A percentile compares a stretch with the other conserved stretches of the same genome.
These are phyloP conservation scores for Malassezia globosa DNA, from an alignment of 1,284 basidiomycete species.

Conservation along the genomic window DNA sequence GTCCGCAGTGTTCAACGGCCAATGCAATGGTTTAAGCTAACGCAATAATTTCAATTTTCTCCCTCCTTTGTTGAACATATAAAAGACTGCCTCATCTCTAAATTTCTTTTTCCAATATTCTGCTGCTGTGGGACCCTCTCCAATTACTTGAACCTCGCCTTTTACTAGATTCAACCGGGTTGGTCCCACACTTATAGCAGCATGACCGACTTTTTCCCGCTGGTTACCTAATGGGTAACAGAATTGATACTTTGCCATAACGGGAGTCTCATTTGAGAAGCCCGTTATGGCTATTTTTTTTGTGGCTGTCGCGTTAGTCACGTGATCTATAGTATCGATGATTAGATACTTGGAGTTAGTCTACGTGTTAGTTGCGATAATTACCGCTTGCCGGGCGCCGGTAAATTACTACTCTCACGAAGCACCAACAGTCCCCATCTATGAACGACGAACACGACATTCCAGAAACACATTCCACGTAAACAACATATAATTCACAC, in stretches of 20 bases:
- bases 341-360: too few species aligned
- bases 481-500: too few species aligned
- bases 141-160: conserved; percentile 20
- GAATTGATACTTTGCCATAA: background rate
- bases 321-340: too few species aligned
- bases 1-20: conserved; percentile 9
- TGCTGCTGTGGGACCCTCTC: conserved; percentile 20
- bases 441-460: too few species aligned
- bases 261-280: conserved; percentile 3
- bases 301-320: background rate
- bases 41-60: background rate
- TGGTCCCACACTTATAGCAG: conserved; percentile 15
- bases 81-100: background rate
- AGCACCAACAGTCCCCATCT: too few species aligned
- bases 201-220: conserved; percentile 17
- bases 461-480: too few species aligned
- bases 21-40: conserved; percentile 9
- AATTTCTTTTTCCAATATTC: background rate
- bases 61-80: background rate
- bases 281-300: conserved; percentile 10
- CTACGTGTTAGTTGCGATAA: too few species aligned
- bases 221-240: conserved; percentile 1
- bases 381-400: too few species aligned
- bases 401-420: too few species aligned
- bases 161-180: conserved; percentile 23